These are phyloP conservation scores for Pelagophyceae sp. DNA, from an alignment of 352 stramenopile genomes.

Conservation along the genomic window DNA sequence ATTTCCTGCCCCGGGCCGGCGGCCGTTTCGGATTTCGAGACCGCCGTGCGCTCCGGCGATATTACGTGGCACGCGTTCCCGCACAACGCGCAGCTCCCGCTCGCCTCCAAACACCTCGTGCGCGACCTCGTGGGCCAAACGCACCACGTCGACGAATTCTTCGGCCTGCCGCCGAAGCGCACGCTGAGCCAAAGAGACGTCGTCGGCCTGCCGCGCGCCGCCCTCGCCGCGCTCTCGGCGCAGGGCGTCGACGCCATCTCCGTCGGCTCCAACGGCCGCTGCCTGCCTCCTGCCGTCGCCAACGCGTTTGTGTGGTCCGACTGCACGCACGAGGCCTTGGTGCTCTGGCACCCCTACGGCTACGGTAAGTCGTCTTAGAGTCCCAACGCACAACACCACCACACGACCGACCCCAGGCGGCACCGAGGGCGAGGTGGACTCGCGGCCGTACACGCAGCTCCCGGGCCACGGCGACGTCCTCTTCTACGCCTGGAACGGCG, in stretches of 20 bases:
- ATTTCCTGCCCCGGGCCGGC: background rate
- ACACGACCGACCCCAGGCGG: too few relatives aligned
- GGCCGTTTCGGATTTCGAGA: background rate
- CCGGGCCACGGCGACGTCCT: background rate
- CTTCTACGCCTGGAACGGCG: slow-evolving; percentile 3
- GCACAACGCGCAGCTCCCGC: background rate
- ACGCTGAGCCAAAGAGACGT: background rate
- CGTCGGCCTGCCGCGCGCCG: background rate
- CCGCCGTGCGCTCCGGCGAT: background rate
- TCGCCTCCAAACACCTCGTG: background rate
- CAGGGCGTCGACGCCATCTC: background rate
- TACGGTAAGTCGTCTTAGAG: too few relatives aligned
- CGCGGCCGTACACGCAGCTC: background rate
- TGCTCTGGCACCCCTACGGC: background rate
- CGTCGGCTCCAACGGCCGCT: slow-evolving; percentile 5
- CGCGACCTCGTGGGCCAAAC: background rate
- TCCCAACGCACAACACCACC: too few relatives aligned
- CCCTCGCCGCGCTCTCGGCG: background rate
- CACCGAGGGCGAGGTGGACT: background rate
- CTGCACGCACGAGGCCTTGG: background rate
- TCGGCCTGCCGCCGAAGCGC: slow-evolving; percentile 3
- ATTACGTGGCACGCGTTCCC: slow-evolving; percentile 15
- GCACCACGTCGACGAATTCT: slow-evolving; percentile 10
- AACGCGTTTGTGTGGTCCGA: slow-evolving; percentile 5
- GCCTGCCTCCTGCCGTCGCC: background rate